These are phyloP conservation scores for Porcisia hertigi DNA, from an alignment of 208 protist genomes.

Conservation along the genomic window DNA sequence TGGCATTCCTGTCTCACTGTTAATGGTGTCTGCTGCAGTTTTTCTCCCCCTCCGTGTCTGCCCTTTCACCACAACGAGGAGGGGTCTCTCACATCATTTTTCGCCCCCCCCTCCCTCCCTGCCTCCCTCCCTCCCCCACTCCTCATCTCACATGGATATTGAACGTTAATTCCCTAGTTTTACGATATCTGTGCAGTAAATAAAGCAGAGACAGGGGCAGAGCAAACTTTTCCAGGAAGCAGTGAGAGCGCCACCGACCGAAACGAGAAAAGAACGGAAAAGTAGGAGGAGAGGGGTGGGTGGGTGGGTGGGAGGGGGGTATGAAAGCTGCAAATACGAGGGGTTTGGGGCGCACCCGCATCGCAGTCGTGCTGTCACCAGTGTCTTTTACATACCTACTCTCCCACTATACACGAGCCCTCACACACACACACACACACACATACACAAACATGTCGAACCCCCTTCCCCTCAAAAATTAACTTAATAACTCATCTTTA, in stretches of 20 bases:
- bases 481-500: too few relatives aligned
- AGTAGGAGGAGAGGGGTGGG: too few relatives aligned
- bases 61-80: too few relatives aligned
- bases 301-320: neutral
- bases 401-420: neutral
- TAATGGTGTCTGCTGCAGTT: too few relatives aligned
- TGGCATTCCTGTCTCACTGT: too few relatives aligned
- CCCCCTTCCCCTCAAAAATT: too few relatives aligned
- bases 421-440: too few relatives aligned
- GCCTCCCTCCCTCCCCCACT: neutral
- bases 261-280: neutral
- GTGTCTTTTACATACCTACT: neutral
- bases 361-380: neutral
- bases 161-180: neutral
- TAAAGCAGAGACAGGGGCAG: neutral
- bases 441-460: too few relatives aligned
- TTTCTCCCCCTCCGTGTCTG: too few relatives aligned
- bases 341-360: neutral
- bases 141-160: neutral
- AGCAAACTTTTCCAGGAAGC: neutral
- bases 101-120: neutral
- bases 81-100: neutral
- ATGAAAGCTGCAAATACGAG: neutral
- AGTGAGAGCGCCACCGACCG: neutral
- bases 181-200: too few relatives aligned